Percentiles rank a stretch among this genome's conserved stretches.
These are phyloP conservation scores for Phyllosticta citriasiana DNA, from an alignment of 2,329 filamentous ascomycete genomes.

Conservation along the genomic window DNA sequence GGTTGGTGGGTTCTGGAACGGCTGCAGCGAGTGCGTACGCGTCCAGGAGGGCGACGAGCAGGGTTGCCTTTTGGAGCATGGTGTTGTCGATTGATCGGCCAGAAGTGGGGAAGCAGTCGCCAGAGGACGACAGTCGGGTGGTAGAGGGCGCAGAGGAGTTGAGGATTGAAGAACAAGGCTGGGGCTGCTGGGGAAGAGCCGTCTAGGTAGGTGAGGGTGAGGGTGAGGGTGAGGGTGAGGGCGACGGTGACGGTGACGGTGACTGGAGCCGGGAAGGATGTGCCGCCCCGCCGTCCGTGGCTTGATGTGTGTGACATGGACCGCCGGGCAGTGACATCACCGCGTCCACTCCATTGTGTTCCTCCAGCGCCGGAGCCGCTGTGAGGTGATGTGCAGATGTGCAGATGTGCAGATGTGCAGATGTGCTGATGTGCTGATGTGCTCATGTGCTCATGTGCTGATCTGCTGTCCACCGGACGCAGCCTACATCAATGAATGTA, in stretches of 20 bases:
- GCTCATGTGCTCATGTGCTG: no score
- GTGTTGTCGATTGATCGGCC: slow-evolving; percentile 3
- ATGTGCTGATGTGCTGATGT: no score
- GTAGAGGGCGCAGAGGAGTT: background rate
- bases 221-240: no score
- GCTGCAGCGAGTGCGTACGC: slow-evolving; percentile 6
- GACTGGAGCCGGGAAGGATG: background rate
- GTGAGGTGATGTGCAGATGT: no score
- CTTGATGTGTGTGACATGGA: background rate
- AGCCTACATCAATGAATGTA: no score
- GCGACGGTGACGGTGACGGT: no score
- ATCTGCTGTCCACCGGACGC: no score
- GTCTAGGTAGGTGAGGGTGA: no score
- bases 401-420: no score
- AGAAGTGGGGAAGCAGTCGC: slow-evolving; percentile 2
- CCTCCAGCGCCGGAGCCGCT: no score
- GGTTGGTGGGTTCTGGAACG: slow-evolving; percentile 4
- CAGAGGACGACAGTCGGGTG: background rate
- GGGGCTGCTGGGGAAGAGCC: background rate
- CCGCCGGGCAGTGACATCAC: no score
- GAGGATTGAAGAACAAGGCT: background rate
- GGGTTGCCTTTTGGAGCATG: slow-evolving; percentile 8
- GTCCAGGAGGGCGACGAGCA: slow-evolving; percentile 9
- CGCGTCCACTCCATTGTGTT: no score
- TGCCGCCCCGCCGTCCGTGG: background rate